These are phyloP conservation scores for Neurospora terricola DNA, from an alignment of 495 filamentous ascomycete genomes.

Conservation along the genomic window DNA sequence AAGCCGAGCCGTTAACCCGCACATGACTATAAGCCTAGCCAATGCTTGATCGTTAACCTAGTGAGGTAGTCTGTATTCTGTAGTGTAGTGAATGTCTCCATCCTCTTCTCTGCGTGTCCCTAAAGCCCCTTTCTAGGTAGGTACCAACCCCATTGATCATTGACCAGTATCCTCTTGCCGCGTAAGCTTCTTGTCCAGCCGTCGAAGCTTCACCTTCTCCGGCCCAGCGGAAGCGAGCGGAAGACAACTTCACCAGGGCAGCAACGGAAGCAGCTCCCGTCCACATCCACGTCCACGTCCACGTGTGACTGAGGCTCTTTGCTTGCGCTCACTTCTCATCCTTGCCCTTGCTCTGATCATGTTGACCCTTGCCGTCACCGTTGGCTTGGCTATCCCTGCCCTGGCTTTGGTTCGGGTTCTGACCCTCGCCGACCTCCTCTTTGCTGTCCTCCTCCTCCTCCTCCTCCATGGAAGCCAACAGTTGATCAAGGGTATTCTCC, in stretches of 20 bases:
- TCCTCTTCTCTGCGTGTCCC: neutral
- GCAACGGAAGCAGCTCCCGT: neutral
- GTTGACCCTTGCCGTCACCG: neutral
- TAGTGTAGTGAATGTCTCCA: neutral
- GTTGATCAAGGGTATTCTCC: constrained; percentile 44
- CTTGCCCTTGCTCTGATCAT: neutral
- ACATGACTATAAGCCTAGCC: neutral
- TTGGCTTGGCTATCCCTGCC: neutral
- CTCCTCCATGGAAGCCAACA: constrained; percentile 28
- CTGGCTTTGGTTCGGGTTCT: neutral
- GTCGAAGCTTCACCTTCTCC: neutral
- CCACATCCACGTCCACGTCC: neutral
- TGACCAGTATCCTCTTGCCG: neutral
- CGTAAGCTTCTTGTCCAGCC: neutral
- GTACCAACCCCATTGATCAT: neutral
- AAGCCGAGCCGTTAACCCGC: neutral
- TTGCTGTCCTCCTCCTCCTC: neutral
- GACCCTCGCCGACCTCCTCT: neutral
- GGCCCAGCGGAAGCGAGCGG: neutral
- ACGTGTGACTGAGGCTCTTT: neutral
- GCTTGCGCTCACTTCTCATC: neutral
- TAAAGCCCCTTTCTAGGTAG: neutral
- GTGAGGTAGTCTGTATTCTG: neutral
- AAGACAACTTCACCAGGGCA: neutral
- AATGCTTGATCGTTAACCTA: neutral